A percentile compares a stretch with the other conserved stretches of the same genome.
Evolutionary conservation across 1,284 basidiomycete genomes (phyloP).

Genomic region (Rhodotorula sp.): DNA sequence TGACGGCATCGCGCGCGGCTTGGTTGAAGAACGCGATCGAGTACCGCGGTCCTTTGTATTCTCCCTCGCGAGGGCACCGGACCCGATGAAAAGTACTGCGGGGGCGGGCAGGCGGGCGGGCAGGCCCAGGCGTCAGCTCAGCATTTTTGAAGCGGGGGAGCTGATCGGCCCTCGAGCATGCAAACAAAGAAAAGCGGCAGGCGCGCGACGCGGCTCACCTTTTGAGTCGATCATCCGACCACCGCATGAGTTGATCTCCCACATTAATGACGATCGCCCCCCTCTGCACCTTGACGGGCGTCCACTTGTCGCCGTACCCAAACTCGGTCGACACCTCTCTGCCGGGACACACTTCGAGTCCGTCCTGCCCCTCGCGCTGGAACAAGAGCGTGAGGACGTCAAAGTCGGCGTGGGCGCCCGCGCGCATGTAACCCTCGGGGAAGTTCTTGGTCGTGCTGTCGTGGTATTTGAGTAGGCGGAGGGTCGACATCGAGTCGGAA

Average conservation of each 20-base stretch:
- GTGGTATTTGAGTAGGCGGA: conserved; percentile 46
- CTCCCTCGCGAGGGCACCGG: conserved; percentile 37
- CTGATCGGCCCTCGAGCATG: too few species aligned
- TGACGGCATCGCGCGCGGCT: conserved; percentile 40
- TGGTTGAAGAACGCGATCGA: conserved; percentile 47
- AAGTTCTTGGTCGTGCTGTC: conserved; percentile 41
- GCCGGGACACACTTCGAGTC: conserved; percentile 46
- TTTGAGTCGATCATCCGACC: conserved; percentile 46
- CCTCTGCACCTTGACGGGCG: conserved; percentile 35
- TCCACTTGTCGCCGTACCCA: conserved; percentile 42
- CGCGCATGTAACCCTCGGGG: conserved; percentile 40
- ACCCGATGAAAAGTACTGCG: conserved; percentile 45
- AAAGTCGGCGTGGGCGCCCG: conserved; percentile 45
- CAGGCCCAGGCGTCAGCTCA: too few species aligned
- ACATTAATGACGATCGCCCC: conserved; percentile 46
- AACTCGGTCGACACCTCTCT: conserved; percentile 42
- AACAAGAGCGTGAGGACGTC: conserved; percentile 46
- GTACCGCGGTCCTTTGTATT: conserved; percentile 42
- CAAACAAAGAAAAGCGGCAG: too few species aligned
- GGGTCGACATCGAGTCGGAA: conserved; percentile 42
- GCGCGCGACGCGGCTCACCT: conserved; percentile 17
- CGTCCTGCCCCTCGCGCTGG: conserved; percentile 44
- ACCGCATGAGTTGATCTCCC: conserved; percentile 44
- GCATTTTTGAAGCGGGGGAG: too few species aligned
- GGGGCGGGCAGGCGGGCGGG: background rate